These are phyloP conservation scores for Daldinia bambusicola DNA, from an alignment of 495 filamentous ascomycete species.

Conservation along the genomic window DNA sequence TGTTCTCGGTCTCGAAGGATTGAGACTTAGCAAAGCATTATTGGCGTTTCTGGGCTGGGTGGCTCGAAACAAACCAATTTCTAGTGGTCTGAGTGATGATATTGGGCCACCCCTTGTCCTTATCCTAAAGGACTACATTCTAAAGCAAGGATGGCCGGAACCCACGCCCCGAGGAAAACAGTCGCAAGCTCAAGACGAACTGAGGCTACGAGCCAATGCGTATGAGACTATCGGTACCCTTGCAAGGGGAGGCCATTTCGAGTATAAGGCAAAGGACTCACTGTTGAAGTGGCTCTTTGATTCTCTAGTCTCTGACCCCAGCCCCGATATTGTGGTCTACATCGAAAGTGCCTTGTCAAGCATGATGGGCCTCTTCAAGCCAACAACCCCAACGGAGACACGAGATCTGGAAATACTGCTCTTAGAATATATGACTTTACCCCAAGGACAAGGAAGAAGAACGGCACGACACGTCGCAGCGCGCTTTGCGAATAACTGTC, in stretches of 20 bases:
- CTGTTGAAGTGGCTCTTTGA: constrained; percentile 82
- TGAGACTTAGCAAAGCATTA: constrained; percentile 81
- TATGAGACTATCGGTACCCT: constrained; percentile 89
- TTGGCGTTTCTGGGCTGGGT: constrained; percentile 91
- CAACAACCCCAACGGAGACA: constrained; percentile 48
- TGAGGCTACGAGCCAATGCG: constrained; percentile 74
- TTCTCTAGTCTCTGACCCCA: constrained; percentile 82
- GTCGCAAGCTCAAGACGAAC: constrained; percentile 64
- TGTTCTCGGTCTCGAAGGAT: constrained; percentile 70
- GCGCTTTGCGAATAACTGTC: constrained; percentile 89
- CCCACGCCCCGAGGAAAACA: constrained; percentile 52
- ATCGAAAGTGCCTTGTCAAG: constrained; percentile 89
- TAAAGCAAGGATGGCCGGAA: constrained; percentile 85
- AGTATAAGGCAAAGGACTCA: constrained; percentile 62
- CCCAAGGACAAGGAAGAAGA: constrained; percentile 55
- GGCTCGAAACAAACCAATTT: constrained; percentile 72
- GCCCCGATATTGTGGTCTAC: constrained; percentile 79
- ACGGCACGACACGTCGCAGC: constrained; percentile 81
- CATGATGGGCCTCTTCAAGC: constrained; percentile 65
- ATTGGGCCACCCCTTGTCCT: constrained; percentile 78
- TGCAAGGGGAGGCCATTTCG: constrained; percentile 63
- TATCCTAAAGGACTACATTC: constrained; percentile 77
- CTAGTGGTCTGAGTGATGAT: constrained; percentile 61
- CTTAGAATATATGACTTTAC: constrained; percentile 69
- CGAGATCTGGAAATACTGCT: constrained; percentile 60